Conservation (phyloP, 257 asterid species). For the Solanum medicagineum region DNA sequence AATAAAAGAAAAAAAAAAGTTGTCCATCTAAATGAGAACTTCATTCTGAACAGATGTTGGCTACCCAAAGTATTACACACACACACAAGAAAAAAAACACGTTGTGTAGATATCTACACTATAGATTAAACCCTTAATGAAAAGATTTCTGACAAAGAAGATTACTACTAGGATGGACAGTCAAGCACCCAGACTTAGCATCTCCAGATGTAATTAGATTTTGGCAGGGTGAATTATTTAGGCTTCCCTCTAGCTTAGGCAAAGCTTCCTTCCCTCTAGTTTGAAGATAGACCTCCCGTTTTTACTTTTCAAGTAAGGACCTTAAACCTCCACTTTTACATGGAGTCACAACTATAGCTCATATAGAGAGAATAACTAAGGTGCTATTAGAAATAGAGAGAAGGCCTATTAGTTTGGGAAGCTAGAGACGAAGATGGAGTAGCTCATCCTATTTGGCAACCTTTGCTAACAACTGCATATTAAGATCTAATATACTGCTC, state of each 20-base stretch:
- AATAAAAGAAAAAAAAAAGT: neutral
- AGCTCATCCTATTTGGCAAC: neutral
- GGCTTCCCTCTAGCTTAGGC: neutral
- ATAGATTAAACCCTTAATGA: neutral
- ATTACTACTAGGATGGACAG: neutral
- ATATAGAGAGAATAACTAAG: neutral
- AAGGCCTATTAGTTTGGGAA: neutral
- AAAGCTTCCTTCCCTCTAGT: neutral
- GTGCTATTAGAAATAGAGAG: neutral
- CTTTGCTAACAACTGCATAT: neutral
- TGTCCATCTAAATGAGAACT: neutral
- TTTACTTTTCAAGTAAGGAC: neutral
- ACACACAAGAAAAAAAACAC: too few species aligned
- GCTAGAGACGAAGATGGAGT: neutral
- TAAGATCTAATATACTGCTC: neutral
- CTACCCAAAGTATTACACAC: neutral
- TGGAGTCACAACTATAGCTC: neutral
- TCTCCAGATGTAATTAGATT: neutral
- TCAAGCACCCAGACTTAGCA: neutral
- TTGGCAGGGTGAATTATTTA: neutral
- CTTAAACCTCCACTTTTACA: neutral
- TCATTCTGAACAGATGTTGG: neutral
- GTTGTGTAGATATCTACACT: neutral
- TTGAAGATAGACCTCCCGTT: neutral
- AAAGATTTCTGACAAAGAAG: neutral